Percentiles rank a stretch among this genome's conserved stretches.
Conservation (phyloP, 78 protist genomes). For the Dictyostelium citrinum region DNA sequence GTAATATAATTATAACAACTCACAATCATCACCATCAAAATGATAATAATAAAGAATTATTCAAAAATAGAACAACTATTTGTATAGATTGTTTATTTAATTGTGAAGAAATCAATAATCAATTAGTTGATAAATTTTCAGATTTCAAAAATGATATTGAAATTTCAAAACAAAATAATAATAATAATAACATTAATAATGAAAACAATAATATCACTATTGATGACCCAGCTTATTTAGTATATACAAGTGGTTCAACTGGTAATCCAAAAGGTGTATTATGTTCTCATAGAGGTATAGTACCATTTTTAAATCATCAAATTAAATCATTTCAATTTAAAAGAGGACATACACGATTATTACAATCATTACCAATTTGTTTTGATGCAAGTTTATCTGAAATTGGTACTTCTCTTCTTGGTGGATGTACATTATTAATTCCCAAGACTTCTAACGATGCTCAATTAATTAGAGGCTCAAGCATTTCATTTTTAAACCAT, state of each 20-base stretch:
- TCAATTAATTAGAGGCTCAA: conserved; percentile 23
- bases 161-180: not conserved
- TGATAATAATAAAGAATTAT: not conserved
- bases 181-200: not conserved
- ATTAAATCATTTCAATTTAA: conserved; percentile 16
- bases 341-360: conserved; percentile 3
- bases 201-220: not conserved
- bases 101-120: not conserved
- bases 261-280: conserved; percentile 71
- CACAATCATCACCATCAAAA: not conserved
- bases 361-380: conserved; percentile 71
- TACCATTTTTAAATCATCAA: conserved; percentile 27
- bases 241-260: conserved; percentile 59
- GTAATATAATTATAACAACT: not conserved
- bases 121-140: not conserved
- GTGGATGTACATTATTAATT: conserved; percentile 21
- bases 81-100: conserved; percentile 18
- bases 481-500: not conserved
- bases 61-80: not conserved
- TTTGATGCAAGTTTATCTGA: conserved; percentile 71
- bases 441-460: not conserved
- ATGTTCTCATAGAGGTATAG: conserved; percentile 49
- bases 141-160: not conserved
- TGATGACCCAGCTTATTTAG: conserved; percentile 25
- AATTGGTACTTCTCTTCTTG: conserved; percentile 38